A percentile compares a stretch with the other conserved stretches of the same genome.
These are phyloP conservation scores for Arachnopeziza araneosa DNA, from an alignment of 2,329 filamentous ascomycete genomes.

Conservation along the genomic window DNA sequence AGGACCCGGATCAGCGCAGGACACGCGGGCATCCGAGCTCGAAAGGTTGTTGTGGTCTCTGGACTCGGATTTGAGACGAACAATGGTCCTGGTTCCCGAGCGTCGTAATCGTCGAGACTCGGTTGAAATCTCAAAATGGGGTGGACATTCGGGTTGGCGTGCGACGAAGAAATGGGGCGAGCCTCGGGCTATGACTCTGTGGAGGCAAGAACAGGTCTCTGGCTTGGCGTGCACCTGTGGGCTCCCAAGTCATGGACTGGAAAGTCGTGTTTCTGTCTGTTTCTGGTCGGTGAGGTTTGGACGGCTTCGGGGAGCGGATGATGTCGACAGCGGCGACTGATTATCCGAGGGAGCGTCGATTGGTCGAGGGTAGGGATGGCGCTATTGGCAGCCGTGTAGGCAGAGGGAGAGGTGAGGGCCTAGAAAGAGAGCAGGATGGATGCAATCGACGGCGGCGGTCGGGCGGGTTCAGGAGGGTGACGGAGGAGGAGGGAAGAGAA, in stretches of 20 bases:
- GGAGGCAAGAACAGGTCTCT: not conserved
- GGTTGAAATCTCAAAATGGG: not conserved
- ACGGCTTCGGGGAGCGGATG: not conserved
- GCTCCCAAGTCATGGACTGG: not conserved
- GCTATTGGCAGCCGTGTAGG: not conserved
- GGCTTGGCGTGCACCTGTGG: not conserved
- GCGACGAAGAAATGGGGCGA: not conserved
- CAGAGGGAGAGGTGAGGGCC: not conserved
- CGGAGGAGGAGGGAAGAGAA: not conserved
- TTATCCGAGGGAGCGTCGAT: not conserved
- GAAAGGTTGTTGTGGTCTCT: not conserved
- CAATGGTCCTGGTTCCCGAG: not conserved
- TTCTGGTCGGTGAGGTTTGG: not conserved
- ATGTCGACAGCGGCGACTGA: not conserved
- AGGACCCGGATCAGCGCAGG: not conserved
- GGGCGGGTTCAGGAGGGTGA: not conserved
- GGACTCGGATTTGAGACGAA: not conserved
- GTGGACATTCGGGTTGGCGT: not conserved
- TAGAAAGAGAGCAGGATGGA: not conserved
- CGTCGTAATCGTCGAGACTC: not conserved
- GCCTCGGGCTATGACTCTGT: not conserved
- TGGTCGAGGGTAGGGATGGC: not conserved
- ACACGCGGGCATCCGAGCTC: not conserved
- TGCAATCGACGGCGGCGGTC: not conserved
- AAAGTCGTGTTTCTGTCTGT: not conserved